Evolutionary conservation across 345 rosid species (phyloP).

Genomic region (Sonneratia alba): DNA sequence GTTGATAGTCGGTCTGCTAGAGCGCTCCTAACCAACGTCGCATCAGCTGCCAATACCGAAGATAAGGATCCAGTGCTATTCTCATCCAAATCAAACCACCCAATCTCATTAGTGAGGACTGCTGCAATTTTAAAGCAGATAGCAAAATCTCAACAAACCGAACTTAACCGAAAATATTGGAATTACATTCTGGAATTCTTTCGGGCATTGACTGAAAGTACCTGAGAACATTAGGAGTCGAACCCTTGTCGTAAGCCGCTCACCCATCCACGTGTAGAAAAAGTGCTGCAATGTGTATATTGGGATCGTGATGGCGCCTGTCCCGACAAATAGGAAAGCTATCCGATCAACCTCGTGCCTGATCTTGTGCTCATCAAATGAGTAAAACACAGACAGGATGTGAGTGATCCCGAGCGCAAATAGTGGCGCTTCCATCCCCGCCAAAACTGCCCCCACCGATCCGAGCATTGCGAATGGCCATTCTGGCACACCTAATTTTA

Average conservation of each 20-base stretch:
- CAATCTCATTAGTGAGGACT: conserved; percentile 69
- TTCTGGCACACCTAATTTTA: conserved; percentile 67
- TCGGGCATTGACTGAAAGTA: conserved; percentile 10
- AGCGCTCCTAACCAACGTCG: conserved; percentile 64
- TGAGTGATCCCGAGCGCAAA: conserved; percentile 68
- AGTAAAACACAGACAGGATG: conserved; percentile 54
- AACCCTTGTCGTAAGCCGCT: conserved; percentile 61
- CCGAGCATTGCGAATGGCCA: conserved; percentile 80
- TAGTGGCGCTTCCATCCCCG: conserved; percentile 60
- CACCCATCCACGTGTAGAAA: conserved; percentile 80
- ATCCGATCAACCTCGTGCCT: conserved; percentile 37
- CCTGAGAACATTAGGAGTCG: conserved; percentile 71
- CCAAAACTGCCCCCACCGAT: conserved; percentile 66
- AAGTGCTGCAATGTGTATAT: conserved; percentile 63
- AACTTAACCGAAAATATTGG: neutral
- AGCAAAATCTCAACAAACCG: neutral
- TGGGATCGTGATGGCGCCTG: conserved; percentile 45
- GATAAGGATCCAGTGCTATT: conserved; percentile 58
- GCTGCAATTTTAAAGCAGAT: conserved; percentile 29
- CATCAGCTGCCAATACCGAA: conserved; percentile 68
- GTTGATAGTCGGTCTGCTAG: conserved; percentile 79
- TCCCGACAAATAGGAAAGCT: conserved; percentile 37
- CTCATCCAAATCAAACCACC: conserved; percentile 83
- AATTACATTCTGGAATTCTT: too few relatives aligned
- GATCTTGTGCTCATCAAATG: conserved; percentile 28